phyloP scores from a whole-genome alignment of 2,329 filamentous ascomycete genomes.

The Phialemonium atrogriseum region DNA sequence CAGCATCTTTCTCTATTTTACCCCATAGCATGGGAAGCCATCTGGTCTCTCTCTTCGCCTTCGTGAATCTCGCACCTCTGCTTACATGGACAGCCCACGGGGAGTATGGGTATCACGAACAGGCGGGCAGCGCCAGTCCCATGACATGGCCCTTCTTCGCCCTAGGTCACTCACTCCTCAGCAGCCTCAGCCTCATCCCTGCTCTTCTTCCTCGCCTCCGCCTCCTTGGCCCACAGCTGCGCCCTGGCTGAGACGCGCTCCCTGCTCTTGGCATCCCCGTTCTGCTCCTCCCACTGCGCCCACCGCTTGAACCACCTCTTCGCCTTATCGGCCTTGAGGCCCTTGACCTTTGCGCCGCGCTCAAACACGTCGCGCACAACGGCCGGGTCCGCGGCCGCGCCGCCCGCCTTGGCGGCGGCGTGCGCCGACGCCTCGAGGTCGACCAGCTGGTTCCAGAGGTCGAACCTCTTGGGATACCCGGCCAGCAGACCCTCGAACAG shows the following conservation, averaged over 20 bases:
- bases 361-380: constrained; percentile 73
- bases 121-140: too few species aligned
- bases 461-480: constrained; percentile 80
- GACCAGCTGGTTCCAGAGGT: constrained; percentile 87
- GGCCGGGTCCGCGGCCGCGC: constrained; percentile 36
- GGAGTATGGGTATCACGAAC: too few species aligned
- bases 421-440: constrained; percentile 69
- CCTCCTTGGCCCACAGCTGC: constrained; percentile 57
- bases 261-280: constrained; percentile 60
- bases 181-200: too few species aligned
- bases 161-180: too few species aligned
- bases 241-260: constrained; percentile 65
- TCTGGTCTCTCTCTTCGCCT: too few species aligned
- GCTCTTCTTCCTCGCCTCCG: constrained; percentile 29
- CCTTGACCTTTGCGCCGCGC: constrained; percentile 60
- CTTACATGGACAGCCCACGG: too few species aligned
- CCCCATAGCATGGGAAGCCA: too few species aligned
- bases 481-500: constrained; percentile 84
- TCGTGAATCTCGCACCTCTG: too few species aligned
- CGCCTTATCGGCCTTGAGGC: constrained; percentile 73
- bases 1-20: too few species aligned
- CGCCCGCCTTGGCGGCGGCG: constrained; percentile 43
- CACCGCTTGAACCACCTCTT: constrained; percentile 87
- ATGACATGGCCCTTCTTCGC: too few species aligned
- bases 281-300: constrained; percentile 77